Conservation (phyloP, 2,329 filamentous ascomycete species). For the Arthrobotrys megalospora region DNA sequence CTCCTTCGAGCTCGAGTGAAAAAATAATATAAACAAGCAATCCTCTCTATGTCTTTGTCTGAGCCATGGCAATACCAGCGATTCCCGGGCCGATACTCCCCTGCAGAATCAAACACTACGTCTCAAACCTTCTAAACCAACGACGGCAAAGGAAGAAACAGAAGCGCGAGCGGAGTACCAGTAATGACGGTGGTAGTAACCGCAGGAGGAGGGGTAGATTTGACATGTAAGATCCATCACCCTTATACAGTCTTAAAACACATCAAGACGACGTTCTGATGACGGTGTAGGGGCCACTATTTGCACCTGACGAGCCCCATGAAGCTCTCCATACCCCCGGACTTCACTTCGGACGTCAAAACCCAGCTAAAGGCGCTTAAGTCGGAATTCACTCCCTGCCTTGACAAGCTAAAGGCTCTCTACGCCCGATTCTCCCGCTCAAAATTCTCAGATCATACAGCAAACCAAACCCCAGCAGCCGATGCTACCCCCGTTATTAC, state of each 20-base stretch:
- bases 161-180: neutral
- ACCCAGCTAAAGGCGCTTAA: neutral
- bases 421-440: neutral
- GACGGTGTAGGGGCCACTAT: constrained; percentile 25
- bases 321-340: neutral
- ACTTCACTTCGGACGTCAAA: constrained; percentile 8
- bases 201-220: neutral
- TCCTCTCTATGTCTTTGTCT: too few relatives aligned
- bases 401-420: neutral
- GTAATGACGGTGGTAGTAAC: neutral
- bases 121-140: neutral
- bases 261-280: neutral
- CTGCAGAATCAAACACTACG: neutral
- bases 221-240: constrained; percentile 6
- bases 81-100: neutral
- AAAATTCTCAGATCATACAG: neutral
- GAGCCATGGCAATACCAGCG: constrained; percentile 6
- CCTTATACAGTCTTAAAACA: neutral
- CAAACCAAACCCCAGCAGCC: neutral
- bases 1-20: too few relatives aligned
- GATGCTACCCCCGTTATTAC: neutral
- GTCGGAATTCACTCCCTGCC: neutral
- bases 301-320: constrained; percentile 20
- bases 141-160: neutral
- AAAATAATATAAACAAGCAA: too few relatives aligned